Base-by-base conservation (phyloP, 306 rosid genomes). In the Gastrolobium bilobum region DNA sequence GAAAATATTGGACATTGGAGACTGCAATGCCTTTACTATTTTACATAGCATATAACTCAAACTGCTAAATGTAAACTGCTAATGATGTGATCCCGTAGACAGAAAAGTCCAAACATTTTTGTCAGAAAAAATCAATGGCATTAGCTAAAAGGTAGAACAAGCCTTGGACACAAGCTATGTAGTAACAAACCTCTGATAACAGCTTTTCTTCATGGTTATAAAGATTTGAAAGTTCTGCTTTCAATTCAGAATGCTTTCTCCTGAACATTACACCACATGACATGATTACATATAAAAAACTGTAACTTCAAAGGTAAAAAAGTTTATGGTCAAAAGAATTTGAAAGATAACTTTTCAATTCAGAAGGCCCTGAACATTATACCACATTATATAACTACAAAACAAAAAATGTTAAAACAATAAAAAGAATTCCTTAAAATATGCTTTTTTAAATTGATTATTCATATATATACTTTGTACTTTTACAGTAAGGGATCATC, bases 241-340 rank as follows among this genome's bases (percentile, higher is more conserved):
- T 88, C 89, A 95, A 81, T 77, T 95, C 99, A 6, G 93, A 89
- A 86, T 95, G 96, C 82, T 95, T 95, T 86, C 97, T 91, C 97
- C 99, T 95, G 96, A 67, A 61, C 74, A 79, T 80, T 43, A 74
- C 51, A 69, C 62, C 81, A 66, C 39, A 61, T 71, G 72, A 54
- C 39, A 57, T 63, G 63, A 71, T 50, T 61, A 57, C 40, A 52
- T 57, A 61, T 4, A 15, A 71, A 51, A 79, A 33, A 69, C 3
- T 20, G 70, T 38, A 71, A 46, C 37, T 34, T 30, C 1, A 71
- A 59, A 53, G 29, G 10, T 7, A 44, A 35, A 56, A 66, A 11
- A 9, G 56, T 65, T 44, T 35, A 42, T 34, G 2, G 76, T 26
- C 42, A 79, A 77, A 75, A 47, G 30, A 69, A 86, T 82, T 87